Base-by-base conservation (phyloP, 169 alveolate species). In the Babesia divergens region DNA sequence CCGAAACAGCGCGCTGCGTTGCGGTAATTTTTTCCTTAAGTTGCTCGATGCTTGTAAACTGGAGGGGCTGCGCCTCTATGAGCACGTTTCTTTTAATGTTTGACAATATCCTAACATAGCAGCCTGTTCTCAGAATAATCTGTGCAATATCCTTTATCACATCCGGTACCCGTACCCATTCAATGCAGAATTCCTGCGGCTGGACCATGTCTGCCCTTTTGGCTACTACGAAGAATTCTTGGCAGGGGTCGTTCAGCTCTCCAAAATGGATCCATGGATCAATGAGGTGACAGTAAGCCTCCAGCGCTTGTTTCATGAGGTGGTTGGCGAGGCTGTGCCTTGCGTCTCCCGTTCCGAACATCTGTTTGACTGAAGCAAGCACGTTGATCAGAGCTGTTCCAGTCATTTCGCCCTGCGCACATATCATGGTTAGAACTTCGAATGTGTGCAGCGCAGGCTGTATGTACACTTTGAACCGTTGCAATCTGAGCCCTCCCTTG, bases 371-470 rank as follows among this genome's bases (percentile, higher is more conserved):
- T 11, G 65, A 7, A 3, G 52, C 43, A 9, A 66, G 54, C 53
- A 9, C 32, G 24, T 66, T 66, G 52, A 66, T 14, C 35, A 53
- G 47, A 32, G 49, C 44, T 2, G 65, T 56, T 3, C 67, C 65
- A 24, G 49, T 66, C 31, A 50, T 31, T 3, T n/a, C 16, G 11
- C 43, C 67, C 24, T 51, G 49, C 13, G 22, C 46, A 0, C n/a
- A 29, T 3, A 62, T 50, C 42, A 29, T 53, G 6, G 54, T 18
- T 4, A 77, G 64, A n/a, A 69, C 31, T 40, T 67, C 70, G 29
- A 77, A 51, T 9, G 82, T 77, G 28, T 50, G 64, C 40, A 43
- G 24, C 20, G 86, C 71, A 5, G 86, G 86, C 35, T 69, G 53
- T 35, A 77, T 40, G 70, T 65, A 77, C 20, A 55, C n/a, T 32